phyloP scores from a whole-genome alignment of 1,139 yeast genomes.

The Protomyces inundatus region DNA sequence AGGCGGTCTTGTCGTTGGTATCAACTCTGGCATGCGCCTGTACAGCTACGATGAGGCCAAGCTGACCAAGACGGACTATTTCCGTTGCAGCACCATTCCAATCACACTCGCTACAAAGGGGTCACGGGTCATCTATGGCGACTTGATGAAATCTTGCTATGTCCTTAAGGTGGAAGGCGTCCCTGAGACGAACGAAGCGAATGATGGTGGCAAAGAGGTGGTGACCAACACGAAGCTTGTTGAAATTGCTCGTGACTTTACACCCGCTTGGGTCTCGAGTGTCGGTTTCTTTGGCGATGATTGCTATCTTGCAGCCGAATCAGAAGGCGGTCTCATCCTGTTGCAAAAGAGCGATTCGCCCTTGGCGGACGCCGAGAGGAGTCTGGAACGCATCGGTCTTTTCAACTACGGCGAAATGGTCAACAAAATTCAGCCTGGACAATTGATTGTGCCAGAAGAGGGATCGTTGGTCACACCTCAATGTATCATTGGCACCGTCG shows the following conservation, averaged over 20 bases:
- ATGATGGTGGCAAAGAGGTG: not conserved
- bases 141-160: conserved; percentile 32
- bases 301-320: conserved; percentile 31
- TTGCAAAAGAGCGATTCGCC: conserved; percentile 22
- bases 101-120: conserved; percentile 30
- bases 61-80: conserved; percentile 12
- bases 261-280: conserved; percentile 34
- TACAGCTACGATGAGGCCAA: not conserved
- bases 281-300: conserved; percentile 28
- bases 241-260: conserved; percentile 32
- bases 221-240: conserved; percentile 8
- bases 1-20: conserved; percentile 28
- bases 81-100: conserved; percentile 32
- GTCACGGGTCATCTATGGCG: conserved; percentile 31
- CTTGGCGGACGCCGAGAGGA: conserved; percentile 22
- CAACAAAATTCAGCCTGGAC: conserved; percentile 30
- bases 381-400: conserved; percentile 28
- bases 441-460: conserved; percentile 6
- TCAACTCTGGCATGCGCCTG: conserved; percentile 31
- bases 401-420: conserved; percentile 32
- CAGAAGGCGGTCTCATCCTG: conserved; percentile 33
- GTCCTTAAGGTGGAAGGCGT: conserved; percentile 14
- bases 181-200: not conserved
- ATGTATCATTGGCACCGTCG: conserved; percentile 33
- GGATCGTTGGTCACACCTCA: conserved; percentile 28